phyloP scores from a whole-genome alignment of 2,329 filamentous ascomycete genomes.

The Claviceps citrina region DNA sequence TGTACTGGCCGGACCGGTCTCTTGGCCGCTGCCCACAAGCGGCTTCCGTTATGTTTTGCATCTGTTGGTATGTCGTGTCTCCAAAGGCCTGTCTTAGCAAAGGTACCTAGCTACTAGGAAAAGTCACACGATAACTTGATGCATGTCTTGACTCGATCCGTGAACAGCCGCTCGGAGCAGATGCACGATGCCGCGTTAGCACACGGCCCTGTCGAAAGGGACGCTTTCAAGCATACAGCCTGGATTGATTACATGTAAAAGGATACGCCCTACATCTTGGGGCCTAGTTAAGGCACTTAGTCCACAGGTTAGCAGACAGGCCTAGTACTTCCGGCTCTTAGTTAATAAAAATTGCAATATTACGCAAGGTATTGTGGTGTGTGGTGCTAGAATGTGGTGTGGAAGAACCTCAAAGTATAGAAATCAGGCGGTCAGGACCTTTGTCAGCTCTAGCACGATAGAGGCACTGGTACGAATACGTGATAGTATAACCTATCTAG shows the following conservation, averaged over 20 bases:
- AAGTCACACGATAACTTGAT: neutral
- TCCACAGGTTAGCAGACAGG: neutral
- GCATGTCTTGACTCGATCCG: neutral
- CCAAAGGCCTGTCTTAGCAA: too few species aligned
- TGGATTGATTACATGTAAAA: too few species aligned
- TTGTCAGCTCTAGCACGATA: too few species aligned
- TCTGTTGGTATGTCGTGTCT: too few species aligned
- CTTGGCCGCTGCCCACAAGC: conserved; percentile 3
- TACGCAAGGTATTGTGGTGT: too few species aligned
- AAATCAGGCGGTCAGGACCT: too few species aligned
- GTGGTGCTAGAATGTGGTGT: too few species aligned
- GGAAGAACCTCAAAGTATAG: too few species aligned
- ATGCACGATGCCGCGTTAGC: neutral
- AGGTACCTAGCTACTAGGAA: neutral
- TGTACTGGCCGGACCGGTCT: conserved; percentile 3
- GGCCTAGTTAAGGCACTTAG: neutral
- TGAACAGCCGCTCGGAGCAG: neutral
- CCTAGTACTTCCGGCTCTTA: too few species aligned
- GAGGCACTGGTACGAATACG: too few species aligned
- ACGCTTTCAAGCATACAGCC: neutral
- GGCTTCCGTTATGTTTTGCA: conserved; percentile 5
- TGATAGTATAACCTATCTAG: too few species aligned
- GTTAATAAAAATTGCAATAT: too few species aligned
- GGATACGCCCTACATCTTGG: neutral
- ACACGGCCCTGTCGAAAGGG: neutral